phyloP scores from a whole-genome alignment of 208 protist genomes.

The Herpetomonas tarakana region DNA sequence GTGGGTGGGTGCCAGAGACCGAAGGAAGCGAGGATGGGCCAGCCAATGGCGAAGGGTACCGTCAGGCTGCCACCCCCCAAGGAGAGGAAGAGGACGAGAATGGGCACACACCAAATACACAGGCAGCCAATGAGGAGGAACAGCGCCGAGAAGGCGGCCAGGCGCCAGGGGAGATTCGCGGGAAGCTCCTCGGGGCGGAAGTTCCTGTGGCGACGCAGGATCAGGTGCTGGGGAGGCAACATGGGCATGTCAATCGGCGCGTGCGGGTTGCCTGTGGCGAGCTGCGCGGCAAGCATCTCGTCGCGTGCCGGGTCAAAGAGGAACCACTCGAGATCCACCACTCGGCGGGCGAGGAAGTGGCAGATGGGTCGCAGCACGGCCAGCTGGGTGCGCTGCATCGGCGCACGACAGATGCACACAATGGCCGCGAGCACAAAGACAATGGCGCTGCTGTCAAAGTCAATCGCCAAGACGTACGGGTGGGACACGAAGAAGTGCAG shows the following conservation, averaged over 20 bases:
- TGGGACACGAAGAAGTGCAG: no score
- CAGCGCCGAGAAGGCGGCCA: constrained; percentile 44
- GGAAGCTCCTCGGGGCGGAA: constrained; percentile 29
- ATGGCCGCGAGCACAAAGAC: background rate
- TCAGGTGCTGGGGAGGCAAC: background rate
- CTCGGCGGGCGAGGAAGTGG: constrained; percentile 29
- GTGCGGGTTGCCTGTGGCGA: constrained; percentile 11
- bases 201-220: constrained; percentile 29
- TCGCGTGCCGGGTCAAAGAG: constrained; percentile 58
- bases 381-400: constrained; percentile 48
- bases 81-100: constrained; percentile 26
- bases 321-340: constrained; percentile 58
- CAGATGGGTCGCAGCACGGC: constrained; percentile 31
- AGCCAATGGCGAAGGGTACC: constrained; percentile 18
- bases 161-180: constrained; percentile 25
- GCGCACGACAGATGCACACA: constrained; percentile 22
- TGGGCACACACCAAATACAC: constrained; percentile 43
- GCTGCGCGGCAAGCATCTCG: constrained; percentile 18
- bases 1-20: constrained; percentile 33
- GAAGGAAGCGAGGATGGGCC: constrained; percentile 38
- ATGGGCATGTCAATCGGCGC: constrained; percentile 13
- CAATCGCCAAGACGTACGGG: background rate
- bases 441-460: background rate
- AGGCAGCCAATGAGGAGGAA: constrained; percentile 33
- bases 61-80: constrained; percentile 12